Conservation (phyloP, 352 stramenopile species). For the Globisporangium nodosum region DNA sequence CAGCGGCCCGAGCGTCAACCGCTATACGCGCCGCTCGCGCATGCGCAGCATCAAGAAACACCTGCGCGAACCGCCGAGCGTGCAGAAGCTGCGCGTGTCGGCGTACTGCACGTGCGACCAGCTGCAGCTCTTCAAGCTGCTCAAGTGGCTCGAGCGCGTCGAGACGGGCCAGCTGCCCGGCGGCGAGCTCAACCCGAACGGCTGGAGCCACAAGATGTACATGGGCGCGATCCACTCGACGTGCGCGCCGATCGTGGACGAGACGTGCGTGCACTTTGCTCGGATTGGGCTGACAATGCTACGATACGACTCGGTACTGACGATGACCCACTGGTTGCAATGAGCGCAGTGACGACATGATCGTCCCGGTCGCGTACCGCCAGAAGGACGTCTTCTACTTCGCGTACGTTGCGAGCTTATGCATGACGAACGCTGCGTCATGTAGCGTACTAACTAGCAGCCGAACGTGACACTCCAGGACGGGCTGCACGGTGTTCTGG, state of each 20-base stretch:
- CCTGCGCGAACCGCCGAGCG: slow-evolving; percentile 55
- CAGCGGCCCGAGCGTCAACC: slow-evolving; percentile 45
- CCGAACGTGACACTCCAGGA: slow-evolving; percentile 20
- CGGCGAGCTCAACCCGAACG: slow-evolving; percentile 70
- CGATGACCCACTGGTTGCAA: neutral
- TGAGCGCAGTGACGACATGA: slow-evolving; percentile 19
- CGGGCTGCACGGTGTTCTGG: slow-evolving; percentile 89
- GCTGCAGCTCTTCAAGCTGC: slow-evolving; percentile 78
- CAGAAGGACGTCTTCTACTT: slow-evolving; percentile 88
- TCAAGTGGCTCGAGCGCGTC: slow-evolving; percentile 82
- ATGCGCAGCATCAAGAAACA: slow-evolving; percentile 86
- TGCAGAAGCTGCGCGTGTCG: slow-evolving; percentile 75
- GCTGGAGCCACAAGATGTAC: slow-evolving; percentile 84
- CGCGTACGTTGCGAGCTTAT: slow-evolving; percentile 28
- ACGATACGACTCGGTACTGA: neutral
- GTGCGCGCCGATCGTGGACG: slow-evolving; percentile 39
- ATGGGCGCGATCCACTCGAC: slow-evolving; percentile 82
- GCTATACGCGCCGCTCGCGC: slow-evolving; percentile 68
- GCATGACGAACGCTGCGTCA: no score
- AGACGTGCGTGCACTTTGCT: slow-evolving; percentile 23
- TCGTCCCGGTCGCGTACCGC: slow-evolving; percentile 42
- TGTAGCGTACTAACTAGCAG: no score
- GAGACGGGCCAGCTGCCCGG: slow-evolving; percentile 72
- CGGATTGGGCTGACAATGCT: neutral
- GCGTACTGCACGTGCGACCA: slow-evolving; percentile 85